Base-by-base conservation (phyloP, 192 early-diverging fungal genomes). In the Coemansia pectinata region DNA sequence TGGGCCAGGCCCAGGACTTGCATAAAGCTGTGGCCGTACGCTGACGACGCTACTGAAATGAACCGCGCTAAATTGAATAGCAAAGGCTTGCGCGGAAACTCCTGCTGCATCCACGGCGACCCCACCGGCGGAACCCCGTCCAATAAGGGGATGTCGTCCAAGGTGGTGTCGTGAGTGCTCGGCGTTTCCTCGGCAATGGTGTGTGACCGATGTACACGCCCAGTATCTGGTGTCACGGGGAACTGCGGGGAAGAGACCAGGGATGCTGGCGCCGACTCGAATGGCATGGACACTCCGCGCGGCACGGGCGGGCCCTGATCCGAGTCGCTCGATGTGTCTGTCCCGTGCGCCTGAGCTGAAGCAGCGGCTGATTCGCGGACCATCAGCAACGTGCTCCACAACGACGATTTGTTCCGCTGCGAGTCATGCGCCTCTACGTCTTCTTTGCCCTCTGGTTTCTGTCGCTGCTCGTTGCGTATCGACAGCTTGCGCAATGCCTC, bases 21-120 rank as follows among this genome's bases (percentile, higher is more conserved):
- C 91, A 92, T 91, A 59, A 92, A 92, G 19, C 86, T 86, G 44
- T 88, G 85, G 8, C 91, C 91, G 40, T 92, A 92, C 5, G 87
- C 88, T 23, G 90, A 88, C 6, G 89, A 90, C 3, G 91, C 87
- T 41, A 90, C 85, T 3, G 88, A 82, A 62, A 91, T 87, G 44
- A 89, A 92, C 42, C 90, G 86, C 15, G 87, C 86, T 57, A 92
- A 83, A 60, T 92, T 91, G 69, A 80, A 80, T 8, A 91, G 72
- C 40, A 92, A 67, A 39, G 89, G 91, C 25, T 74, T 75, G 63
- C 71, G 72, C 10, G 81, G 76, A 21, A 76, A 81, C 36, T 78
- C 76, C 53, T 81, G 57, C 59, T 81, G 57, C 59, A 79, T 61
- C 48, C 71, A 63, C 21, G 57, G 44, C 4, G 73, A 62, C 4